Conservation (phyloP, 352 stramenopile genomes). For the Thalassiosira mediterranea region DNA sequence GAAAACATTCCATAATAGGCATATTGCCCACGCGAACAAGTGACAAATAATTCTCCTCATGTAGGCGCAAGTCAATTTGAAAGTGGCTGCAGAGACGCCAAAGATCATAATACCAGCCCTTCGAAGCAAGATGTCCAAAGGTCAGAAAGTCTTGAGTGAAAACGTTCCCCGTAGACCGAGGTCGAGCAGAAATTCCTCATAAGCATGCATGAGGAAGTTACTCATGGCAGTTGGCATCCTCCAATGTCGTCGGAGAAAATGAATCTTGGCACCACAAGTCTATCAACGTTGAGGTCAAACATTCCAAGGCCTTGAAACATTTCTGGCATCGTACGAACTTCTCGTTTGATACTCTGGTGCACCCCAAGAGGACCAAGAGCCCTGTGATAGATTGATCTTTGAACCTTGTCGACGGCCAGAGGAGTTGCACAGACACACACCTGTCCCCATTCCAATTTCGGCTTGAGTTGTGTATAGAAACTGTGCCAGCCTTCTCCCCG, state of each 20-base stretch:
- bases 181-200: slow-evolving; percentile 12
- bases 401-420: neutral
- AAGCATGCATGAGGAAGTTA: neutral
- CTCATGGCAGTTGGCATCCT: neutral
- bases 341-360: neutral
- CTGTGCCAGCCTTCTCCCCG: neutral
- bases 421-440: neutral
- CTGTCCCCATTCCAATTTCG: neutral
- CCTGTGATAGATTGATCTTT: neutral
- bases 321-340: neutral
- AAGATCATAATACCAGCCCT: slow-evolving; percentile 16
- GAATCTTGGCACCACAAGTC: neutral
- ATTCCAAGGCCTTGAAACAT: slow-evolving; percentile 15
- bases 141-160: neutral
- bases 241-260: slow-evolving; percentile 15
- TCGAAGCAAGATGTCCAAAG: neutral
- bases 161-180: neutral
- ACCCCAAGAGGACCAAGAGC: neutral
- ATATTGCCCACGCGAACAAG: neutral
- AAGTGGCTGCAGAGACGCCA: slow-evolving; percentile 11
- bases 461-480: slow-evolving; percentile 3
- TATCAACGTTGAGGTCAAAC: slow-evolving; percentile 16
- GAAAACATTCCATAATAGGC: slow-evolving; percentile 7
- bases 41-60: neutral
- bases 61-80: neutral